Evolutionary conservation across 2,329 filamentous ascomycete genomes (phyloP).

Genomic region (Cryphonectria carpinicola): DNA sequence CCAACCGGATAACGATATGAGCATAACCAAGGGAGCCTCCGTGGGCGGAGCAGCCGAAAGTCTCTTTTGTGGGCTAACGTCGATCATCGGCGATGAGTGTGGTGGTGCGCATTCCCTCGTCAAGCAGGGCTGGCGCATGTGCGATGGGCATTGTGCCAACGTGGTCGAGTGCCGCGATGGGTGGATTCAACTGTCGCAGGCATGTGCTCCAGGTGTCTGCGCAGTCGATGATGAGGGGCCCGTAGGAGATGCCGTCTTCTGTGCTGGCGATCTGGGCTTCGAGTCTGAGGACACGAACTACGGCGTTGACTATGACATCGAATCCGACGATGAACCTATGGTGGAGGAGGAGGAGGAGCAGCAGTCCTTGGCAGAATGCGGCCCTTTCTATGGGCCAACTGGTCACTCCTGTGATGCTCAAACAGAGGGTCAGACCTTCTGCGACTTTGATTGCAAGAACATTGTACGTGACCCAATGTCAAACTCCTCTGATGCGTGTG

Average conservation of each 20-base stretch:
- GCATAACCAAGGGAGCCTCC: background rate
- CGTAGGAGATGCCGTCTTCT: background rate
- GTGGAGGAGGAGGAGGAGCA: background rate
- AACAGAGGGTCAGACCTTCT: background rate
- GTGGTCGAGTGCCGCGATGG: background rate
- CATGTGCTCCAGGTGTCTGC: background rate
- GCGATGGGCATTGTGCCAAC: background rate
- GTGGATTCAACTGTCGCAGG: background rate
- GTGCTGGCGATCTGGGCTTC: background rate
- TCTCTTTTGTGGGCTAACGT: background rate
- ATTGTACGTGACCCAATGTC: background rate
- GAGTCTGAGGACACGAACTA: background rate
- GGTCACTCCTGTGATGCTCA: background rate
- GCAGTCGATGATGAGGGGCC: background rate
- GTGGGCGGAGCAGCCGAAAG: no score
- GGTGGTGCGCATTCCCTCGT: background rate
- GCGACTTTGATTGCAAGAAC: background rate
- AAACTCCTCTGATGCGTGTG: background rate
- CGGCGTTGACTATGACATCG: background rate
- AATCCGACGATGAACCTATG: background rate
- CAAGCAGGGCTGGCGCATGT: conserved; percentile 1
- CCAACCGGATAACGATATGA: background rate
- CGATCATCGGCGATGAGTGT: background rate
- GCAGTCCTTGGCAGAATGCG: background rate
- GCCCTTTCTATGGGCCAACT: background rate